Conservation (phyloP, 129 eudicot genomes). For the Saussurea involucrata region DNA sequence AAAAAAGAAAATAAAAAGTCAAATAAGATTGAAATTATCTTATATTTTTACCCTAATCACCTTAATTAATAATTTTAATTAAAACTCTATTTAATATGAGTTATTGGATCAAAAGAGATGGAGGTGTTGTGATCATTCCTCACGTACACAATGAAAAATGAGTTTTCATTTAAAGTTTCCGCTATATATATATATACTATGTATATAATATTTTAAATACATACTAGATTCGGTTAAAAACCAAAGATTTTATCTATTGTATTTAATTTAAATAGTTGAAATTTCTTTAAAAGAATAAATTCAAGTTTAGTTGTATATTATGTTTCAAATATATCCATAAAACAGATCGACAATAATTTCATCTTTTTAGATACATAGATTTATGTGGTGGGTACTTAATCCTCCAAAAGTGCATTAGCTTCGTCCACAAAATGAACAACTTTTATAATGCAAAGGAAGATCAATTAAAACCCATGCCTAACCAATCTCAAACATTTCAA, state of each 20-base stretch:
- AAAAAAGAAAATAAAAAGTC: too few species aligned
- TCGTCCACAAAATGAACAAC: conserved; percentile 3
- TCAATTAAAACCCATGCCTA: not conserved
- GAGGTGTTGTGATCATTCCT: too few species aligned
- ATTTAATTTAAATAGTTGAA: not conserved
- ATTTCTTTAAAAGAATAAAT: not conserved
- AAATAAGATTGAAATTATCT: too few species aligned
- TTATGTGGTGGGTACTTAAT: not conserved
- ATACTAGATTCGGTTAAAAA: not conserved
- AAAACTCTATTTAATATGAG: too few species aligned
- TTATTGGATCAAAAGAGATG: too few species aligned
- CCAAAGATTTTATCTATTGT: not conserved
- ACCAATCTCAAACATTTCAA: not conserved
- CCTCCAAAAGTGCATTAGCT: conserved; percentile 7
- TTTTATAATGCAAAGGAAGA: not conserved
- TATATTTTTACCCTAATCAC: too few species aligned
- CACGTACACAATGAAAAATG: too few species aligned
- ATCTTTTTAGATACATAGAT: not conserved
- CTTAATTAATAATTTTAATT: too few species aligned
- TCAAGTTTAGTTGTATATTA: not conserved
- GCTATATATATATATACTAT: too few species aligned
- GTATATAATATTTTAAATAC: not conserved
- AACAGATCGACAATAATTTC: not conserved
- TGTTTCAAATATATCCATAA: not conserved
- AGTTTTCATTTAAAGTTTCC: too few species aligned